Evolutionary conservation across 495 filamentous ascomycete genomes (phyloP), one percentile per base, ranked within the genome.

Genomic region (Cenococcum geophilum): DNA sequence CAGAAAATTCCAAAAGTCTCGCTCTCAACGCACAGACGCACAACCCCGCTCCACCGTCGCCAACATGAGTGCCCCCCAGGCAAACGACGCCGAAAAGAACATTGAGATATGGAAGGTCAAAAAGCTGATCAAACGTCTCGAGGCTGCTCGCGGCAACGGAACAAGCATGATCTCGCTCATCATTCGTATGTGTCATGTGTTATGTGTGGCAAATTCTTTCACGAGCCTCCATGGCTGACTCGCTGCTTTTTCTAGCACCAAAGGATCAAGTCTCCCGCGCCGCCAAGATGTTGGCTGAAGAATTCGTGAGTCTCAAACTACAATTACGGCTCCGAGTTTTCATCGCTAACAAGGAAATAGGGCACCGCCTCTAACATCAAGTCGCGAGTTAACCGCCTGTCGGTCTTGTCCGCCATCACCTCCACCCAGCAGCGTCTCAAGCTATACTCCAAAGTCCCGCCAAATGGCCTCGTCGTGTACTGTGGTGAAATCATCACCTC

Each of bases 271-370:
- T 98, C 54, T 97, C 95, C 12, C 85, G 93, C 61, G 89, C 90
- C 40, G 90, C 95, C 43, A 96, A 96, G 82, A 98, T 98, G 93
- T 86, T 98, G 84, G 93, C 93, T 77, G 93, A 98, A 96, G 92
- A 97, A 87, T 97, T 92, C 72, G 91, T 95, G 80, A 66, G 89
- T 80, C 62, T 16, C 53, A 42, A 59, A 20, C 27, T 21, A 54
- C 32, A 48, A 56, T 40, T 5, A n/a, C 22, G 2, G 6, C 16
- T 37, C n/a, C 4, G 18, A 14, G 16, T 9, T 60, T 12, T 55
- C 55, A 25, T 59, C 58, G 14, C 16, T 42, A 1, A n/a, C 57
- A 70, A 5, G 2, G 1, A 14, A 3, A 2, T 48, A 72, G 70
- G 93, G 93, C 70, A 98, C 93, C 57, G 95, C 93, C 20, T 96